Base-by-base conservation (phyloP, 2,329 filamentous ascomycete genomes). In the Tetracladium maxilliforme region DNA sequence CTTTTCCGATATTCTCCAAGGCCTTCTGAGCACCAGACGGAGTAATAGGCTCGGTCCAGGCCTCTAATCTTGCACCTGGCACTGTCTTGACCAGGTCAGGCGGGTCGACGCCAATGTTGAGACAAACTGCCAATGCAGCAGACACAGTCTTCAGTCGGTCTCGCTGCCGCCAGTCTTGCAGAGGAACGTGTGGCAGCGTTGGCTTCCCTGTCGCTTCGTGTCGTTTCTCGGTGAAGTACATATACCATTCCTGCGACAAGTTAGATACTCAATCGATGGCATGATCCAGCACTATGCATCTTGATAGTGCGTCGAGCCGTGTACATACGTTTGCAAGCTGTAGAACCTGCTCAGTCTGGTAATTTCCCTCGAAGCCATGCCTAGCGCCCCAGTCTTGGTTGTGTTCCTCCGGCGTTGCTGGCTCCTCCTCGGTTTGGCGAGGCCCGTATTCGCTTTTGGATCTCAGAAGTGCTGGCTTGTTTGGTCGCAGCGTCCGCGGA, bases 171-270 rank as follows among this genome's bases (percentile, higher is more conserved):
- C 90, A 98, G 48, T 95, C 90, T 45, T 92, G 80, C 6, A 92
- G 56, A 33, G 71, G 61, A 37, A 68, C 69, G 14, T 56, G 49
- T 11, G 62, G 64, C 26, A 70, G 65, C 45, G 84, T 82, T 10
- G 84, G 82, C 37, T 86, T 83, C 13, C 84, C 90, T 18, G 83
- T 87, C 13, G 83, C 90, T 48, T 95, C 90, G 52, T 98, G 90
- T 26, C 87, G 77, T 52, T 95, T 95, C 52, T 98, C 90, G 34
- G 87, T 94, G 51, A 81, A 98, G 54, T 98, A 98, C 87, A 95
- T 95, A 59, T 93, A 95, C 71, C 92, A 98, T 38, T 83, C 92
- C 79, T 93, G 51, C 30, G 23, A 22, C 22, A 27, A 32, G 19
- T 36, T 34, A 18, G 14, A 16, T 14, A 10, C 11, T 12, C 17